These are phyloP conservation scores for Asclepias syriaca DNA, from an alignment of 257 asterid species.

Conservation along the genomic window DNA sequence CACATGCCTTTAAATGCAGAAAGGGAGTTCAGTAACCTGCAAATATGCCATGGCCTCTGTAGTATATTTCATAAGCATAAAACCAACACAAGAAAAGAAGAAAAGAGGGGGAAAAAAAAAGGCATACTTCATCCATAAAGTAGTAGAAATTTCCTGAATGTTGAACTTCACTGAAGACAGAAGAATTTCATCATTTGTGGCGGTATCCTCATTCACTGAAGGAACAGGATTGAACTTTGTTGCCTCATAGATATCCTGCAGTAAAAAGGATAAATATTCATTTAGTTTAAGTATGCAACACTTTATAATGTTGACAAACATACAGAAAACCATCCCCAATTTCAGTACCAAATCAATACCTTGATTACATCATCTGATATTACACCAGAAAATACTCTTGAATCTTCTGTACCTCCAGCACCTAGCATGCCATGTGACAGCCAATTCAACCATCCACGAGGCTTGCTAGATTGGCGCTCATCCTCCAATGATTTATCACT, in stretches of 20 bases:
- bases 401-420: constrained; percentile 93
- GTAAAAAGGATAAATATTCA: constrained; percentile 10
- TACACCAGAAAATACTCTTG: constrained; percentile 86
- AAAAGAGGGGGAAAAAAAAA: background rate
- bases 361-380: constrained; percentile 89
- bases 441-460: constrained; percentile 99
- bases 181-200: constrained; percentile 47
- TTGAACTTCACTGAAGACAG: constrained; percentile 60
- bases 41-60: background rate
- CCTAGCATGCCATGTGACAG: constrained; percentile 97
- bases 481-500: constrained; percentile 56
- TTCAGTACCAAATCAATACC: constrained; percentile 33
- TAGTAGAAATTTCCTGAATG: constrained; percentile 48
- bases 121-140: constrained; percentile 60
- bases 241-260: constrained; percentile 94
- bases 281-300: background rate
- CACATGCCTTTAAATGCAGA: background rate
- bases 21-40: background rate
- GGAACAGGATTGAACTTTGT: constrained; percentile 79
- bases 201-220: constrained; percentile 47
- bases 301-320: background rate
- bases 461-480: constrained; percentile 58
- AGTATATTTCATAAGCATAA: background rate
- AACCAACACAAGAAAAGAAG: too few species aligned
- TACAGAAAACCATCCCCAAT: background rate